A percentile compares a stretch with the other conserved stretches of the same genome.
Evolutionary conservation across 176 grass and related monocot genomes (phyloP).

Genomic region (Triticum monococcum): DNA sequence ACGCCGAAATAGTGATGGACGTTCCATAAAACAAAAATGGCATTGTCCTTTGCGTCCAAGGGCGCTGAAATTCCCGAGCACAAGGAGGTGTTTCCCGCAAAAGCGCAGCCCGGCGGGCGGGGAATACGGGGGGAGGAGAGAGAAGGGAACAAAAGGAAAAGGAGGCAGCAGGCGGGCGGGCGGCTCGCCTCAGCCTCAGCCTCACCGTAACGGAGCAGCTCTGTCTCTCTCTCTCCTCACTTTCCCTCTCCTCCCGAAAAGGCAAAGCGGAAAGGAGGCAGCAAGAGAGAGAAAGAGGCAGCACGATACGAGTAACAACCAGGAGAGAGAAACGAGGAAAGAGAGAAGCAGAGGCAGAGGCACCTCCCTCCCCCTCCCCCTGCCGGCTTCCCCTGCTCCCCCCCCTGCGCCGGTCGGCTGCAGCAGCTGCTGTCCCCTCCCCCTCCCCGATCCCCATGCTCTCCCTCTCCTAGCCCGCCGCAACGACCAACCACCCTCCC

Average conservation of each 20-base stretch:
- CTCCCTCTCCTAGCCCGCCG: conserved; percentile 9
- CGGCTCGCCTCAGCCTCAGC: background rate
- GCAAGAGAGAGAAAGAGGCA: background rate
- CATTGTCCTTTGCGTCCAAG: background rate
- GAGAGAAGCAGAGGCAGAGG: conserved; percentile 3
- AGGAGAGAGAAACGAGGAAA: conserved; percentile 10
- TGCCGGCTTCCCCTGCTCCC: conserved; percentile 7
- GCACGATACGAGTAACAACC: conserved; percentile 10
- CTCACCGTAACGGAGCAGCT: conserved; percentile 20
- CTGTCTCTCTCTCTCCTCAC: background rate
- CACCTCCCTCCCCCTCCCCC: background rate
- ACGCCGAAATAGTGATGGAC: too few species aligned
- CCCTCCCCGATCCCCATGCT: conserved; percentile 26
- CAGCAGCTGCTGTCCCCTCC: conserved; percentile 7
- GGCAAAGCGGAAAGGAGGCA: conserved; percentile 16
- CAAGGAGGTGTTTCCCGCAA: background rate
- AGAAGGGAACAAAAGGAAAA: conserved; percentile 14
- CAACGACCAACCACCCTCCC: conserved; percentile 7
- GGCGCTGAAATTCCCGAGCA: background rate
- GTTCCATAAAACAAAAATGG: background rate
- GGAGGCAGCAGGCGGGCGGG: background rate
- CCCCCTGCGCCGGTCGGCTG: conserved; percentile 27
- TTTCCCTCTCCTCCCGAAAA: conserved; percentile 31
- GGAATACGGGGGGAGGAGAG: background rate
- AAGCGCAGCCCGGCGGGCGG: background rate